Conservation (phyloP, 2,329 filamentous ascomycete genomes). For the Aspergillus sp. region DNA sequence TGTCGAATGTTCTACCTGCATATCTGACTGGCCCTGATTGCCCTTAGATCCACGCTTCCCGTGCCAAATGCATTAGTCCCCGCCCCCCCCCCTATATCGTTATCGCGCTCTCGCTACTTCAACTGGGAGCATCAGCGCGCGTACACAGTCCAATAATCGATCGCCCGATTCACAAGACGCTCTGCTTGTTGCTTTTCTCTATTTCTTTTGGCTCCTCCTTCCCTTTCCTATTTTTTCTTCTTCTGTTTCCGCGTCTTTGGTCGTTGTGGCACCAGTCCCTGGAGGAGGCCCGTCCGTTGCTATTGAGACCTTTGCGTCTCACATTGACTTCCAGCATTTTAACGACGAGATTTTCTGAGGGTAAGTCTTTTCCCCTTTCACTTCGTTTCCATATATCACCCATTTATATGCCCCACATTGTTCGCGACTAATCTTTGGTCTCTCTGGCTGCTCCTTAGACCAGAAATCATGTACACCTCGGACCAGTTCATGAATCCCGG, state of each 20-base stretch:
- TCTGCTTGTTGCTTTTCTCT: background rate
- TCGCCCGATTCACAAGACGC: no score
- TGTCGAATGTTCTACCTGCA: background rate
- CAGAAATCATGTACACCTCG: constrained; percentile 45
- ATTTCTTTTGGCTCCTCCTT: background rate
- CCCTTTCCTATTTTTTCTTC: constrained; percentile 1
- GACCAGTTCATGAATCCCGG: constrained; percentile 92
- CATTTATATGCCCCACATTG: background rate
- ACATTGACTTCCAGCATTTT: background rate
- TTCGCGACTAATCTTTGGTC: background rate
- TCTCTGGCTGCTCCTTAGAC: background rate
- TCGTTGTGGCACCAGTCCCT: background rate
- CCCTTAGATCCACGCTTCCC: background rate
- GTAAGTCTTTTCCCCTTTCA: background rate
- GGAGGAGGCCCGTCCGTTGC: background rate
- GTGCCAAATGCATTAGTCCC: background rate
- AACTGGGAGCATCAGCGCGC: background rate
- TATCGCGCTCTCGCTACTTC: background rate
- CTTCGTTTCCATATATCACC: background rate
- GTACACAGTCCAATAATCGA: background rate
- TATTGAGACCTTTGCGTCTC: constrained; percentile 1
- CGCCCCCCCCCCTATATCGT: background rate
- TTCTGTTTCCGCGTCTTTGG: constrained; percentile 2
- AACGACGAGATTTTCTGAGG: background rate
- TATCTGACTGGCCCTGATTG: background rate